Evolutionary conservation across 148 eudicot species (phyloP).

Genomic region (Polygonum maritimum): DNA sequence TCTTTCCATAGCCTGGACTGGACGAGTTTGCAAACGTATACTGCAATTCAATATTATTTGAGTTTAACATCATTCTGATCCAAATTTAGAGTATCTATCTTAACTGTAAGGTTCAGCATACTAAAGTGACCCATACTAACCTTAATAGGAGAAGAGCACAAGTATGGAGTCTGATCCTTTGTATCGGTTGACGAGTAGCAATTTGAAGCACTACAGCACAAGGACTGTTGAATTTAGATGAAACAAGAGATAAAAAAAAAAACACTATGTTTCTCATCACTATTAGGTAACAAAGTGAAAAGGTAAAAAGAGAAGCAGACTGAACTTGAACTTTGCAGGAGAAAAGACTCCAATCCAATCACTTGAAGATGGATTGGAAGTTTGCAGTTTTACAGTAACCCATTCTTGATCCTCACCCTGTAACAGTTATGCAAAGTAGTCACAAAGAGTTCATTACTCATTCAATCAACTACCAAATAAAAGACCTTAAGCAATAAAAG

Average conservation of each 20-base stretch:
- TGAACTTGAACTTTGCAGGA: slow-evolving; percentile 53
- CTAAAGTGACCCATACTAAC: slow-evolving; percentile 22
- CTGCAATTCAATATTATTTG: slow-evolving; percentile 25
- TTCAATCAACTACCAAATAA: neutral
- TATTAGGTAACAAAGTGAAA: neutral
- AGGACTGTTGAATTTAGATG: slow-evolving; percentile 7
- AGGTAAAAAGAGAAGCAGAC: neutral
- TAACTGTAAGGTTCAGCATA: neutral
- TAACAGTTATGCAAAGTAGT: neutral
- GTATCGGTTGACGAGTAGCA: slow-evolving; percentile 40
- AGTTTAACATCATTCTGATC: neutral
- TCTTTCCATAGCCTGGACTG: slow-evolving; percentile 35
- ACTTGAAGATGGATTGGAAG: slow-evolving; percentile 48
- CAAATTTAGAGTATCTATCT: neutral
- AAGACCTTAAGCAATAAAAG: neutral
- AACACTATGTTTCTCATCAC: neutral
- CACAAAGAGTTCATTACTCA: neutral
- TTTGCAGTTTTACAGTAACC: slow-evolving; percentile 50
- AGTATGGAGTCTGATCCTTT: slow-evolving; percentile 47
- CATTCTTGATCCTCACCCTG: slow-evolving; percentile 78
- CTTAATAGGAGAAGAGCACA: slow-evolving; percentile 90
- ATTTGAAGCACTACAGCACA: slow-evolving; percentile 46
- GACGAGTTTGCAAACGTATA: slow-evolving; percentile 56
- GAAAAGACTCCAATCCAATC: slow-evolving; percentile 97
- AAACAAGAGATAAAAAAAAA: neutral